These are phyloP conservation scores for Irpex sp. DNA, from an alignment of 1,284 basidiomycete species.

Conservation along the genomic window DNA sequence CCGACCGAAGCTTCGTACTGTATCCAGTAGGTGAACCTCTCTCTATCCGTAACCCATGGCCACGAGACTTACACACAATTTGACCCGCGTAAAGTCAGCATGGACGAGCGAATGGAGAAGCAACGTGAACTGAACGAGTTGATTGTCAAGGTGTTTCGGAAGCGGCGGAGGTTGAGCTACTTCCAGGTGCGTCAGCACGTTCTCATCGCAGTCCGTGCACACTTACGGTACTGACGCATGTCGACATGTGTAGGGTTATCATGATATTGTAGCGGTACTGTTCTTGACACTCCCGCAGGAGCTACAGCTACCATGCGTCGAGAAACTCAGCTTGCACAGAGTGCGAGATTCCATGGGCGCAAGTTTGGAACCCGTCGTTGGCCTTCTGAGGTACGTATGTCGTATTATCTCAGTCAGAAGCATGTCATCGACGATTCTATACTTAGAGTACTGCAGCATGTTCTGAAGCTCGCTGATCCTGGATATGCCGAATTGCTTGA, in stretches of 20 bases:
- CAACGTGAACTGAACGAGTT: conserved; percentile 72
- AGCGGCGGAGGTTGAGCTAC: conserved; percentile 72
- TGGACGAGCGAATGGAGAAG: conserved; percentile 40
- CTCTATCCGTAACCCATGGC: conserved; percentile 11
- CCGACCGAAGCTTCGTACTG: conserved; percentile 84
- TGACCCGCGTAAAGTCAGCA: background rate
- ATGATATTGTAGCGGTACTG: conserved; percentile 87
- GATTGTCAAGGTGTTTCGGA: conserved; percentile 74
- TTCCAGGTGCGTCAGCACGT: conserved; percentile 61
- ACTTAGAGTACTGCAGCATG: conserved; percentile 61
- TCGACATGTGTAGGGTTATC: conserved; percentile 65
- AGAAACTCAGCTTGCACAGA: conserved; percentile 78
- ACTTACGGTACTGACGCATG: background rate
- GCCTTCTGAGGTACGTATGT: conserved; percentile 63
- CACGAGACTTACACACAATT: conserved; percentile 1
- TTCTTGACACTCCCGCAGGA: conserved; percentile 74
- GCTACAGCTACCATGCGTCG: conserved; percentile 52
- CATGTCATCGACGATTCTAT: background rate
- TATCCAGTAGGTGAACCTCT: conserved; percentile 75
- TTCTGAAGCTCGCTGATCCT: conserved; percentile 70
- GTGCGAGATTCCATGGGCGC: conserved; percentile 88
- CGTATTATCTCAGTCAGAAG: background rate
- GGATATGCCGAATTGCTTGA: conserved; percentile 68
- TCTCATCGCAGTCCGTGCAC: background rate
- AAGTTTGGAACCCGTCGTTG: conserved; percentile 82